Base-by-base conservation (phyloP, 805 yeast species). In the Diddensiella caesifluorescens region DNA sequence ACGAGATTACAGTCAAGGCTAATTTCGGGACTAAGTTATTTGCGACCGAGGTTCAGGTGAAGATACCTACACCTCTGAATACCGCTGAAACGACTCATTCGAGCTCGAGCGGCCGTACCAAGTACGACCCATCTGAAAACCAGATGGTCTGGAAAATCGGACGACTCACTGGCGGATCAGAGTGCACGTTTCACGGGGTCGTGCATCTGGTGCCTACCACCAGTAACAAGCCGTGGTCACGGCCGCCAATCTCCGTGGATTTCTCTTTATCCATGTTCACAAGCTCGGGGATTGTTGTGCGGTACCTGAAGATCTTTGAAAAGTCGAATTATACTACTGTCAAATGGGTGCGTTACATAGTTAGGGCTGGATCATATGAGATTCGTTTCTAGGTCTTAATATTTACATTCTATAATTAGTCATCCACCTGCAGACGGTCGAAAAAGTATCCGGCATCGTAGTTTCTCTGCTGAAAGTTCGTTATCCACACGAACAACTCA, bases 301-400 rank as follows among this genome's bases (percentile, higher is more conserved):
- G 82, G 47, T 83, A 75, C 57, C 68, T 89, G 51, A 78, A 76
- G 56, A 80, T 90, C 4, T 66, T 57, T 46, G 71, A 89, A 65
- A 64, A 71, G 60, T 54, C 63, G 53, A 75, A 75, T 41, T 85
- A 86, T 63, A 67, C 73, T 21, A 79, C 95, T 0, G 77, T 84
- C 18, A 90, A 89, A 59, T 87, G 95, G 95, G 94, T 89, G 25
- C 77, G 84, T 52, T 90, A 90, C 59, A 59, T 74, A 12, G 72
- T 90, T 1, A 75, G 72, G 46, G 79, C 90, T 0, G 95, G 95
- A 0, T 74, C 83, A 4, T 88, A 85, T 53, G 96, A 89, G 48
- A 71, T 86, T 6, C 69, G 97, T 42, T 79, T 79, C 48, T 82
- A 59, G 62, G 25, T n/a, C n/a, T n/a, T n/a, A n/a, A n/a, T n/a